These are phyloP conservation scores for Paraphysoderma sedebokerense DNA, from an alignment of 371 early-diverging fungal species.

Conservation along the genomic window DNA sequence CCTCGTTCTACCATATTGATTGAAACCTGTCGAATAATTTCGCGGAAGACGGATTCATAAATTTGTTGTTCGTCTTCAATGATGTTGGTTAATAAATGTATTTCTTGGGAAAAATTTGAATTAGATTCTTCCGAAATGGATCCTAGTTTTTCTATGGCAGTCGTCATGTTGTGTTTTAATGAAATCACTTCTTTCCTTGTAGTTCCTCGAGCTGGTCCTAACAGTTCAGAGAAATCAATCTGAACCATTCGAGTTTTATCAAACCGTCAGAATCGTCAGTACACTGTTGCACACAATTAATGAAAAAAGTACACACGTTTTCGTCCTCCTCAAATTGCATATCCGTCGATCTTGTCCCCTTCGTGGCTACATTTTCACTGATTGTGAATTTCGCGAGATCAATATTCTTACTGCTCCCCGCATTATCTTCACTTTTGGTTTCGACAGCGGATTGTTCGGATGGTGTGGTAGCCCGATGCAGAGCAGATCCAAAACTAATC, in stretches of 20 bases:
- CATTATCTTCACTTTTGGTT: too few species aligned
- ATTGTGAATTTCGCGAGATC: background rate
- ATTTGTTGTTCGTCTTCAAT: slow-evolving; percentile 32
- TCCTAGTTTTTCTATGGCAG: background rate
- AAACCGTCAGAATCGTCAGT: background rate
- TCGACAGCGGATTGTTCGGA: too few species aligned
- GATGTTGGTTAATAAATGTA: slow-evolving; percentile 24
- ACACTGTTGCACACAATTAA: background rate
- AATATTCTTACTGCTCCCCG: too few species aligned
- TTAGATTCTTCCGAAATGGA: slow-evolving; percentile 11
- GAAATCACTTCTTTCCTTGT: background rate
- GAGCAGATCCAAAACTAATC: background rate
- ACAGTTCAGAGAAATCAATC: background rate
- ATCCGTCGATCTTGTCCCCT: background rate
- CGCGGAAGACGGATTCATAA: slow-evolving; percentile 28
- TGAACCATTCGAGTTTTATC: background rate
- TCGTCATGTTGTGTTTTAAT: background rate
- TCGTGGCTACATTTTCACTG: background rate
- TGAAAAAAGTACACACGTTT: background rate
- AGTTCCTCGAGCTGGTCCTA: background rate
- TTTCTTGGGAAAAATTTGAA: slow-evolving; percentile 25
- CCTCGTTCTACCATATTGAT: slow-evolving; percentile 36
- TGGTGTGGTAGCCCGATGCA: too few species aligned
- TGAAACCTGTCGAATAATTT: slow-evolving; percentile 29
- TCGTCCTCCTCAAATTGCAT: background rate